Percentiles rank a stretch among this genome's conserved stretches.
Evolutionary conservation across 495 filamentous ascomycete genomes (phyloP).

Genomic region (Opeltia flavorubescens): DNA sequence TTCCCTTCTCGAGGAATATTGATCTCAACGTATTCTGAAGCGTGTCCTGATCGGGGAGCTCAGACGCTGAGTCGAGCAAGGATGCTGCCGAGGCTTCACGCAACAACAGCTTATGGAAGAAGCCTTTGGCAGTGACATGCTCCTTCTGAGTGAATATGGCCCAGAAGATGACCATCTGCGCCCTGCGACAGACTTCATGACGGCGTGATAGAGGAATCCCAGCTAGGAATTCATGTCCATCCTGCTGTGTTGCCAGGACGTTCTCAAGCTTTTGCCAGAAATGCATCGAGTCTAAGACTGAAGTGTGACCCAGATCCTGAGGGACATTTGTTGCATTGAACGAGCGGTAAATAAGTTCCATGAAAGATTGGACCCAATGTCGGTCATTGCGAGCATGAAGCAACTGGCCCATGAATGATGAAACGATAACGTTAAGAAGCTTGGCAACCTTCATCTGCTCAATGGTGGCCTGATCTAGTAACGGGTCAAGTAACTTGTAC

Average conservation of each 20-base stretch:
- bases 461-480: background rate
- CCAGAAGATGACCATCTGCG: constrained; percentile 18
- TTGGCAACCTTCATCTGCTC: constrained; percentile 4
- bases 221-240: background rate
- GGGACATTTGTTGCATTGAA: constrained; percentile 17
- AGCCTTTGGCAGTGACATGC: constrained; percentile 16
- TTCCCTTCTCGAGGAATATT: background rate
- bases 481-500: constrained; percentile 2
- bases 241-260: background rate
- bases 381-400: constrained; percentile 1
- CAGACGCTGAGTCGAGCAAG: constrained; percentile 7
- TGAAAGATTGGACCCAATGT: constrained; percentile 8
- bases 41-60: constrained; percentile 3
- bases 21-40: constrained; percentile 2
- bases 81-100: constrained; percentile 13
- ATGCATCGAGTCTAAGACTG: constrained; percentile 1
- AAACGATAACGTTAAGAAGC: constrained; percentile 4
- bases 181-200: constrained; percentile 3
- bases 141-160: constrained; percentile 13
- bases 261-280: constrained; percentile 6
- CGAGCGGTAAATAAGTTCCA: constrained; percentile 12
- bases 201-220: background rate
- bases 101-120: constrained; percentile 13
- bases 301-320: constrained; percentile 7
- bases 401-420: constrained; percentile 2